A percentile compares a stretch with the other conserved stretches of the same genome.
Conservation (phyloP, 352 stramenopile species). For the Lagenidium sp. region DNA sequence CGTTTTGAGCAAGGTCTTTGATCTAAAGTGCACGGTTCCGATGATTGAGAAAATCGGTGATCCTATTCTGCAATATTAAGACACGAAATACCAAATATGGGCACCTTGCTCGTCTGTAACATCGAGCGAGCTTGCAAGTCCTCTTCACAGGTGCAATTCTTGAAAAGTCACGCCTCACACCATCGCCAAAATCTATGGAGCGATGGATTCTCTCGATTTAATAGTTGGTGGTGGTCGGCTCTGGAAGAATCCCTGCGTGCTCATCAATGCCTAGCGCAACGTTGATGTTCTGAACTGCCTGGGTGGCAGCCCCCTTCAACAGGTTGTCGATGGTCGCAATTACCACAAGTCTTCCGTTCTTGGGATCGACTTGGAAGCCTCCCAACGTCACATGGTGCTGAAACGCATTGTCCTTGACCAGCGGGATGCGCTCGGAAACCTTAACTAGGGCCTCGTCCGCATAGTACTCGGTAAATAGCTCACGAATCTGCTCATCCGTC, state of each 20-base stretch:
- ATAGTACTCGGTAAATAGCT: conserved; percentile 79
- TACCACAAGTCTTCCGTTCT: conserved; percentile 81
- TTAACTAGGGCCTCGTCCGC: conserved; percentile 78
- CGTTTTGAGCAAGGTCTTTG: conserved; percentile 91
- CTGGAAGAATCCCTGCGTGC: conserved; percentile 59
- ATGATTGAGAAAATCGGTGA: conserved; percentile 90
- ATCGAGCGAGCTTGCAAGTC: too few relatives aligned
- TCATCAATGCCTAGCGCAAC: conserved; percentile 88
- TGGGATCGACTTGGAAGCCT: conserved; percentile 83
- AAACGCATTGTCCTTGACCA: conserved; percentile 72
- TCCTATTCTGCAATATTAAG: conserved; percentile 86
- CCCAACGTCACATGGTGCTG: conserved; percentile 74
- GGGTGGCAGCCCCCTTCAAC: conserved; percentile 89
- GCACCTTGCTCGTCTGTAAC: too few relatives aligned
- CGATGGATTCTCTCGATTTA: too few relatives aligned
- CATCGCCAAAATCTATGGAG: too few relatives aligned
- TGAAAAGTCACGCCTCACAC: too few relatives aligned
- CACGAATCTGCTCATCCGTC: conserved; percentile 59
- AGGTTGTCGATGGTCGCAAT: conserved; percentile 92
- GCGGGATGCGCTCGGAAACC: conserved; percentile 50
- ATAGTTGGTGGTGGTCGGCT: too few relatives aligned
- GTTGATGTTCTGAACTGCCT: conserved; percentile 95
- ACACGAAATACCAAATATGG: conserved; percentile 4
- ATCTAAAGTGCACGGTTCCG: conserved; percentile 90
- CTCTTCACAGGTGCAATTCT: too few relatives aligned